Base-by-base conservation (phyloP, 768 basidiomycete genomes). In the Suillus weaverae region DNA sequence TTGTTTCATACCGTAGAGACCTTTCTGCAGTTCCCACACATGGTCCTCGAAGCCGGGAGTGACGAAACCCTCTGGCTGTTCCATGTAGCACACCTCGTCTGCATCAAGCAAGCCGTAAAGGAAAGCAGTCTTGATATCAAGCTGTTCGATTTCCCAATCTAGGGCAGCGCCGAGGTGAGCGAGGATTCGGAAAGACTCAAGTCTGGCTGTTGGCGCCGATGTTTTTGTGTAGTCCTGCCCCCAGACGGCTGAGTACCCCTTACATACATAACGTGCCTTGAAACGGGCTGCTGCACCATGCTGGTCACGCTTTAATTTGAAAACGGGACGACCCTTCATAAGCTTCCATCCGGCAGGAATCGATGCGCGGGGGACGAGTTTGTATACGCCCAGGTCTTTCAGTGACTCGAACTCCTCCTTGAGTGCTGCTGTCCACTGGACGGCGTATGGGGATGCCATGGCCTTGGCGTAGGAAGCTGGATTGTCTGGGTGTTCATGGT, bases 11-110 rank as follows among this genome's bases (percentile, higher is more conserved):
- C 61, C 33, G 35, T 63, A 63, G 3, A 63, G 53, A 1, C 33
- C 43, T 2, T n/a, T n/a, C 1, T 14, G 13, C 2, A 66, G 11
- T 4, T n/a, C 18, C 44, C 32, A 36, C n/a, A 44, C 20, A 3
- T 8, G 3, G 8, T 44, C 44, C 18, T 44, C 44, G 1, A n/a
- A n/a, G n/a, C n/a, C n/a, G n/a, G n/a, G n/a, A n/a, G n/a, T n/a
- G n/a, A n/a, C 9, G 22, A 61, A 46, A 38, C 78, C 77, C 0
- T 73, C 74, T 0, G 81, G 79, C 60, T 77, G 77, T 5, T 72
- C 26, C 80, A 84, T 82, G 73, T 79, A 84, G 50, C 84, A 79
- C 0, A 44, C 44, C 4, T 44, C 44, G 20, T 71, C 70, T 26
- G 75, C 68, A 30, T 72, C 72, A 38, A 84, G 74, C n/a, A 77